phyloP scores from a whole-genome alignment of 2,329 filamentous ascomycete species.

The Teratosphaeriaceae sp. region DNA sequence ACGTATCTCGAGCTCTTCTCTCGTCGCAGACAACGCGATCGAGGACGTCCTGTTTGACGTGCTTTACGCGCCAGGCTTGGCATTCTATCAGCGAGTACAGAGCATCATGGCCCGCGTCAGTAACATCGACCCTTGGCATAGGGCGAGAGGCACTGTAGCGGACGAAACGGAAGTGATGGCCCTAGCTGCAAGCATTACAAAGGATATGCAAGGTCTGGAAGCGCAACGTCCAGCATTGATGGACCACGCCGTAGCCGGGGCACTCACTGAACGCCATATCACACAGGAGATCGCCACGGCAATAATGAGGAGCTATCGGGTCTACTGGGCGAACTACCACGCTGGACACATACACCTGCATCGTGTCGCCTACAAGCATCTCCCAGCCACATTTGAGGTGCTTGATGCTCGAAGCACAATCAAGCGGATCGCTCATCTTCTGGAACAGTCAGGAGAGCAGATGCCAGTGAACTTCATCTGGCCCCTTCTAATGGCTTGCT shows the following conservation, averaged over 20 bases:
- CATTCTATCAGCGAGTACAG: slow-evolving; percentile 54
- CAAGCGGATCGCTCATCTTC: slow-evolving; percentile 40
- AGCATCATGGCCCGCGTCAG: slow-evolving; percentile 53
- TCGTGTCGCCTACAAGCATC: slow-evolving; percentile 49
- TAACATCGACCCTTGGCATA: slow-evolving; percentile 52
- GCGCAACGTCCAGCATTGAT: slow-evolving; percentile 48
- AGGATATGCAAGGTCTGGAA: slow-evolving; percentile 46
- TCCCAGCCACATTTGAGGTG: slow-evolving; percentile 48
- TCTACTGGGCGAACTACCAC: slow-evolving; percentile 52
- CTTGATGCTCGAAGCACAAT: slow-evolving; percentile 45
- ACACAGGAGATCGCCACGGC: slow-evolving; percentile 44
- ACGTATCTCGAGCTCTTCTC: slow-evolving; percentile 24
- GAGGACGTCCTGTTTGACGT: slow-evolving; percentile 50
- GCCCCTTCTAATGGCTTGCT: slow-evolving; percentile 51
- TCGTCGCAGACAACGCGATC: slow-evolving; percentile 27
- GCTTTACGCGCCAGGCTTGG: slow-evolving; percentile 49
- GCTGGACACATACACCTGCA: slow-evolving; percentile 52
- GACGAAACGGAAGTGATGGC: slow-evolving; percentile 55
- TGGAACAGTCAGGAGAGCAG: slow-evolving; percentile 40
- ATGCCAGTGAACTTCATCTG: slow-evolving; percentile 52
- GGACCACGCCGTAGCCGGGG: slow-evolving; percentile 50
- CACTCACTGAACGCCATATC: slow-evolving; percentile 43
- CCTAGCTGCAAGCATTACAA: slow-evolving; percentile 44
- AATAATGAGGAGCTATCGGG: slow-evolving; percentile 49
- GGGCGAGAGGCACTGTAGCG: slow-evolving; percentile 49